Conservation (phyloP, 2,329 filamentous ascomycete genomes). For the Monosporascus cannonballus region DNA sequence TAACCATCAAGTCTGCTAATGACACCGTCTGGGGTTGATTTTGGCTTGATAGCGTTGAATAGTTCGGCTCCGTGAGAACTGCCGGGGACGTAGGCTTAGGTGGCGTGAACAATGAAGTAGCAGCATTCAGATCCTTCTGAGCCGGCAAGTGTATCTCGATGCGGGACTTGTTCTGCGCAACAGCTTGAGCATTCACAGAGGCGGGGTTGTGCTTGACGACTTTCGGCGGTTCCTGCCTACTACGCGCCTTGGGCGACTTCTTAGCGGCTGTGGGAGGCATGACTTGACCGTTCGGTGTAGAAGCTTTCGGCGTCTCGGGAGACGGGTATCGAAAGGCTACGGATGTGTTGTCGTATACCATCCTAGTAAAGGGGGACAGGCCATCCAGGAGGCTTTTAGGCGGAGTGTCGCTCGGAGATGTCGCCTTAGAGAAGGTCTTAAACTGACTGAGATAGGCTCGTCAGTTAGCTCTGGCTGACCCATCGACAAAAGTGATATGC, state of each 20-base stretch:
- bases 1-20: conserved; percentile 23
- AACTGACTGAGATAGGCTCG: conserved; percentile 44
- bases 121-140: conserved; percentile 18
- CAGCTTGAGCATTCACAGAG: conserved; percentile 26
- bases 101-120: conserved; percentile 12
- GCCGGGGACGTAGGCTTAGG: conserved; percentile 5
- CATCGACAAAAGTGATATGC: conserved; percentile 8
- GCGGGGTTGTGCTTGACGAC: conserved; percentile 36
- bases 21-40: conserved; percentile 25
- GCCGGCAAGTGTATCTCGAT: conserved; percentile 24
- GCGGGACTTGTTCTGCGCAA: conserved; percentile 19
- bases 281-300: conserved; percentile 22
- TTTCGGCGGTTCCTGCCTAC: conserved; percentile 21
- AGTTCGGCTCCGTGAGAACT: neutral
- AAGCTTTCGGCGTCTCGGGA: conserved; percentile 25
- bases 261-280: conserved; percentile 21
- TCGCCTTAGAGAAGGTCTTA: conserved; percentile 39
- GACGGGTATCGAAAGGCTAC: conserved; percentile 35
- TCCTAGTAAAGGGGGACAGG: conserved; percentile 45
- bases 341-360: conserved; percentile 38
- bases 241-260: conserved; percentile 25
- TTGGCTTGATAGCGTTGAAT: conserved; percentile 7
- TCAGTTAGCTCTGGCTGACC: conserved; percentile 20
- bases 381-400: conserved; percentile 30
- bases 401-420: conserved; percentile 20